These are phyloP conservation scores for Boletus subparvulus DNA, from an alignment of 768 basidiomycete genomes.

Conservation along the genomic window DNA sequence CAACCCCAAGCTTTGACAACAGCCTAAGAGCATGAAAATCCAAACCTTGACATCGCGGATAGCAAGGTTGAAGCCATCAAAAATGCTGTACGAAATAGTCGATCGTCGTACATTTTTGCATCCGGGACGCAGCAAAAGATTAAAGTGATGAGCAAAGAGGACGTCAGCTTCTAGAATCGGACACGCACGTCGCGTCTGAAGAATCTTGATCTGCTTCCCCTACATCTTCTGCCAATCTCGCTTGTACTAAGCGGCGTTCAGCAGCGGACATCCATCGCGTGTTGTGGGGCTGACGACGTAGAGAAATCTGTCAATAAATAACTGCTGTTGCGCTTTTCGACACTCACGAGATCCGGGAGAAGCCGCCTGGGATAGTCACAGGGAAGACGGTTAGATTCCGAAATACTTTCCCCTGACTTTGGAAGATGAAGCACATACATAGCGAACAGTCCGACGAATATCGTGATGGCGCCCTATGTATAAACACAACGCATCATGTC, in stretches of 20 bases:
- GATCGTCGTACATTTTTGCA: not conserved
- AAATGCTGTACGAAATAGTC: constrained; percentile 35
- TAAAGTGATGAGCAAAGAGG: not conserved
- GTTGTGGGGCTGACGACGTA: constrained; percentile 50
- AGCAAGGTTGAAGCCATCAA: constrained; percentile 52
- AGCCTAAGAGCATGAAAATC: constrained; percentile 53
- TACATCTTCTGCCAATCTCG: constrained; percentile 65
- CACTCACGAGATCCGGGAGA: constrained; percentile 57
- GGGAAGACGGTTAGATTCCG: not conserved
- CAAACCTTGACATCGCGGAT: constrained; percentile 53
- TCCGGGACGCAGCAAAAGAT: not conserved
- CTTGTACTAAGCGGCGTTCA: constrained; percentile 60
- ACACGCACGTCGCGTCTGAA: constrained; percentile 12
- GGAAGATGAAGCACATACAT: constrained; percentile 40
- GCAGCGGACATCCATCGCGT: constrained; percentile 56
- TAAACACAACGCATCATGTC: not conserved
- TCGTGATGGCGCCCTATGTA: constrained; percentile 59
- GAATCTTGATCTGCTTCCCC: constrained; percentile 63
- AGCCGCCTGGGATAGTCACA: constrained; percentile 42
- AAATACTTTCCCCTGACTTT: not conserved
- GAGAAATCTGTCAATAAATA: not conserved
- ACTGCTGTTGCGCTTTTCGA: not conserved
- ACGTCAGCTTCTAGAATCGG: not conserved
- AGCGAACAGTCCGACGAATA: constrained; percentile 52
- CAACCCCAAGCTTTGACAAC: constrained; percentile 51